phyloP scores from a whole-genome alignment of 257 asterid genomes.

The Haberlea rhodopensis region DNA sequence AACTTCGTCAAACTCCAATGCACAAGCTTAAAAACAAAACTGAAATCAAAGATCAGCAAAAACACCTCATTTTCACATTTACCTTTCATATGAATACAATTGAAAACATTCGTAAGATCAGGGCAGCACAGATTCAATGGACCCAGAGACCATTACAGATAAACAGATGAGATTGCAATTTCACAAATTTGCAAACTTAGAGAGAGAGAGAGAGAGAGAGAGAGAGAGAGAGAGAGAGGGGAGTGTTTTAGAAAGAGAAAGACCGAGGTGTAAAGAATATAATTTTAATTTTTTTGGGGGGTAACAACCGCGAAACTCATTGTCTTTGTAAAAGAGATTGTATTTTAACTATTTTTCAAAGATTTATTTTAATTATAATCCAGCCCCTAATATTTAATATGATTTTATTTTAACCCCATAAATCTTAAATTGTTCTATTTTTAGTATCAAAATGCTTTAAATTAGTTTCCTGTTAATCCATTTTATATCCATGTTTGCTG shows the following conservation, averaged over 20 bases:
- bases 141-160: neutral
- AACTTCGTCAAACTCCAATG: conserved; percentile 24
- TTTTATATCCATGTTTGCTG: too few species aligned
- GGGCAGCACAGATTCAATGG: neutral
- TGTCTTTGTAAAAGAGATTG: too few species aligned
- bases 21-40: conserved; percentile 22
- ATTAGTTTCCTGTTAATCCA: too few species aligned
- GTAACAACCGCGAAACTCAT: conserved; percentile 65
- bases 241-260: too few species aligned
- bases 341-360: too few species aligned
- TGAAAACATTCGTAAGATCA: conserved; percentile 32
- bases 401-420: too few species aligned
- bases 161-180: conserved; percentile 35
- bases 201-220: conserved; percentile 48
- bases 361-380: too few species aligned
- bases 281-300: conserved; percentile 30
- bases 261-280: conserved; percentile 38
- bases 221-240: too few species aligned
- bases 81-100: conserved; percentile 40
- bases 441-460: too few species aligned
- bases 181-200: conserved; percentile 39
- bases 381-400: too few species aligned
- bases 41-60: conserved; percentile 33
- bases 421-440: too few species aligned
- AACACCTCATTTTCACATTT: conserved; percentile 19